Evolutionary conservation across 495 filamentous ascomycete genomes (phyloP), one percentile per base, ranked within the genome.

Genomic region (Neurospora tetrasperma): DNA sequence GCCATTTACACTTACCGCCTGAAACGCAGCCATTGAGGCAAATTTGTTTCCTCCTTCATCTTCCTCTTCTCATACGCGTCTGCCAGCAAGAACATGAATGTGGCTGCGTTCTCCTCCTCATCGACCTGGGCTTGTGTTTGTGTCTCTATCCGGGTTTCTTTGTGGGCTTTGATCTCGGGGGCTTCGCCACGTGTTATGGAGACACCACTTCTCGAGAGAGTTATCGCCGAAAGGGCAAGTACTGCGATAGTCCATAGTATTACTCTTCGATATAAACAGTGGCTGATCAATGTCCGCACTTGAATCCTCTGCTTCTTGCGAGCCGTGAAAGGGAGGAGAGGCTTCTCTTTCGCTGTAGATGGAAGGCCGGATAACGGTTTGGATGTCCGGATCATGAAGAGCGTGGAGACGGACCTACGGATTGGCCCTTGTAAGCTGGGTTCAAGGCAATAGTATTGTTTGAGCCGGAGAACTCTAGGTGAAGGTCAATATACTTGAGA

Each of bases 231-330:
- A 11, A 86, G 20, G 9, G 77, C 18, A 20, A 85, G 69, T 8
- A 75, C 31, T 4, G 78, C 73, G 38, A 79, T 42, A 40, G 71
- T 78, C 84, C 83, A 84, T 78, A 84, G 75, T 35, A 84, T 74
- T 3, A 85, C 79, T 71, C 83, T 77, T 54, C 83, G 79, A 70
- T 84, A 85, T 6, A 84, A 72, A 69, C 81, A 84, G 59, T 84
- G 80, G 12, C 80, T 77, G 39, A 84, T 42, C 10, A 85, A 70
- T 10, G 81, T 73, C 73, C 80, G 74, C 71, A 81, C 73, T 73
- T 82, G 62, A 68, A 75, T 31, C 31, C 69, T 77, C 4, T 73
- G 69, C 41, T 72, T 72, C 20, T 70, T 73, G 18, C 75, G 71
- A 10, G 10, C 54, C 31, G 75, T 35, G 2, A 73, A 66, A 14